Evolutionary conservation across 345 rosid species (phyloP).

Genomic region (Melaleuca quinquenervia): DNA sequence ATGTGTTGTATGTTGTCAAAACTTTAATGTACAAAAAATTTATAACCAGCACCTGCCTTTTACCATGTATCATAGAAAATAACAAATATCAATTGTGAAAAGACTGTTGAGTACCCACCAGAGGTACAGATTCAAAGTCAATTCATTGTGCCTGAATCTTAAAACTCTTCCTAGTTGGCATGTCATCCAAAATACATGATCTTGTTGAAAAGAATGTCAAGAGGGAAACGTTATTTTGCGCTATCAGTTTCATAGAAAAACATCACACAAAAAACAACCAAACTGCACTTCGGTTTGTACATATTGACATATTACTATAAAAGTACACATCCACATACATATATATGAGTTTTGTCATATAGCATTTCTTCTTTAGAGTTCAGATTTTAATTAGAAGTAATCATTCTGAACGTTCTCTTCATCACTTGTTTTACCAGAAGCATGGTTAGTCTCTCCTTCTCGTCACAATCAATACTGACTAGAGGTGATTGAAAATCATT

Average conservation of each 20-base stretch:
- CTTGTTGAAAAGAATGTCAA: neutral
- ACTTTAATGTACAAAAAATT: neutral
- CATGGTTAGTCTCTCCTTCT: neutral
- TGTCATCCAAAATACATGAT: neutral
- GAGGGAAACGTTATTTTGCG: neutral
- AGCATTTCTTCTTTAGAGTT: neutral
- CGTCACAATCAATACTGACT: neutral
- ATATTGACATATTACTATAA: neutral
- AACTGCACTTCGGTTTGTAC: neutral
- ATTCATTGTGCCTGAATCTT: neutral
- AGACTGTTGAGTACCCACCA: neutral
- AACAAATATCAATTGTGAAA: neutral
- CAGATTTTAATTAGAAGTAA: neutral
- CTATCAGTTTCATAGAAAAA: neutral
- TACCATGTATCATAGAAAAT: neutral
- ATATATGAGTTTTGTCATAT: neutral
- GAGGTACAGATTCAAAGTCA: neutral
- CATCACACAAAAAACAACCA: neutral
- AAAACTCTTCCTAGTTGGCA: neutral
- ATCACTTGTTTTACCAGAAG: neutral
- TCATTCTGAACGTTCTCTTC: neutral
- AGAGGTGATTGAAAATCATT: neutral
- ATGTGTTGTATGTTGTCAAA: neutral
- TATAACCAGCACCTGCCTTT: neutral
- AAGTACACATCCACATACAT: neutral